A percentile compares a stretch with the other conserved stretches of the same genome.
phyloP scores from a whole-genome alignment of 2,329 filamentous ascomycete species.

The Ophiosphaerella narmari region DNA sequence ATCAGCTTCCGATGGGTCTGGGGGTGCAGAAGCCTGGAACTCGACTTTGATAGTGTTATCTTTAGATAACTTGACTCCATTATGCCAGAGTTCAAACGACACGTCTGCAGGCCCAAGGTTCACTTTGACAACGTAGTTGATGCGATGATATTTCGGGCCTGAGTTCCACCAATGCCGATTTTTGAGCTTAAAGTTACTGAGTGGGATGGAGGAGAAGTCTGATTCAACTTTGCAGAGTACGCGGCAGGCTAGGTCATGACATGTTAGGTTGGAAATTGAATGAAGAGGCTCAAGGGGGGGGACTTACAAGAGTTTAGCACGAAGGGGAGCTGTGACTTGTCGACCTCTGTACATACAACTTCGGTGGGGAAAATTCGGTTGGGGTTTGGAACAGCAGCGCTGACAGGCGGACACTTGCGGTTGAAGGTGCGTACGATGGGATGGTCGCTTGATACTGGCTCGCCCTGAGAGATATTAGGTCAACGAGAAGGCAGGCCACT shows the following conservation, averaged over 20 bases:
- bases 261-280: not conserved
- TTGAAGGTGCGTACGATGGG: constrained; percentile 24
- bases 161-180: constrained; percentile 28
- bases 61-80: constrained; percentile 23
- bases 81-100: constrained; percentile 26
- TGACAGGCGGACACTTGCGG: constrained; percentile 27
- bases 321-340: constrained; percentile 15
- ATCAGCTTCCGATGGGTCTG: not conserved
- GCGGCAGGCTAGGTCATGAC: constrained; percentile 14
- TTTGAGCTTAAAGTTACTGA: constrained; percentile 24
- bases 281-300: not conserved
- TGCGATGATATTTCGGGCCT: constrained; percentile 23
- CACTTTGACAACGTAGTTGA: constrained; percentile 24
- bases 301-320: constrained; percentile 14
- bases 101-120: constrained; percentile 24
- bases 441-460: constrained; percentile 22
- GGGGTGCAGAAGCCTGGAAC: constrained; percentile 19
- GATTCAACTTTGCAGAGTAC: constrained; percentile 24
- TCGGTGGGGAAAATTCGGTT: constrained; percentile 28
- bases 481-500: not conserved
- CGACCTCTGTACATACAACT: constrained; percentile 21
- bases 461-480: constrained; percentile 21
- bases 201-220: constrained; percentile 18
- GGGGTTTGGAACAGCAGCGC: constrained; percentile 10
- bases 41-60: constrained; percentile 28